Evolutionary conservation across 2,329 filamentous ascomycete genomes (phyloP), one percentile per base, ranked within the genome.

Genomic region (Fusarium neocosmosporiellum): DNA sequence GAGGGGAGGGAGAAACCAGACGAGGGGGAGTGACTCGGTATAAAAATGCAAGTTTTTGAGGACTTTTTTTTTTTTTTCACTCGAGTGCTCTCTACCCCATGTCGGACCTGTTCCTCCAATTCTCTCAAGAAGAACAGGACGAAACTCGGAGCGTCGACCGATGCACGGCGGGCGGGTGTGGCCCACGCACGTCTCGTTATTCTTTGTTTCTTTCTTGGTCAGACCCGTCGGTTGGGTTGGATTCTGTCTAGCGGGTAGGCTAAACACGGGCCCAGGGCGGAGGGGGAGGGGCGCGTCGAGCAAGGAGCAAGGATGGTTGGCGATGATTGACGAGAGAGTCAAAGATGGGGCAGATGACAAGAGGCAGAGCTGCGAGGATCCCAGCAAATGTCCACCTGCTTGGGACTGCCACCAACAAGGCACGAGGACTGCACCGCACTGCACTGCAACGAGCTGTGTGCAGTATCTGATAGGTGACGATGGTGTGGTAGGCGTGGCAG

Each of bases 251-350:
- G 75, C 74, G 75, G 75, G 67, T 75, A 75, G 64, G 72, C 75
- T 77, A 76, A 74, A 75, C 65, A 65, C 73, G 72, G 70, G 75
- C 63, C 50, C 64, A 55, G 63, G 68, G 72, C 68, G 55, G 39
- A 68, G 60, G 71, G 66, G 59, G 33, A 33, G 50, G 36, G 29
- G 31, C 43, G 59, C 31, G 59, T 41, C 33, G 16, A 22, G 43
- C 59, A 62, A 33, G 59, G 53, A 72, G 72, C 59, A 72, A 66
- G 70, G 48, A 63, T 48, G 27, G 63, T 39, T 71, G 67, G 67
- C 20, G 58, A 50, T 36, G 39, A 41, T 27, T 48, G 58, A 60
- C 27, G 36, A 41, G 34, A 29, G 31, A 41, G 62, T 36, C 20
- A 41, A 33, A 60, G 63, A 68, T 57, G 57, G 61, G 39, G 65